phyloP scores from a whole-genome alignment of 441 rosid species.

The Eutrema salsugineum region DNA sequence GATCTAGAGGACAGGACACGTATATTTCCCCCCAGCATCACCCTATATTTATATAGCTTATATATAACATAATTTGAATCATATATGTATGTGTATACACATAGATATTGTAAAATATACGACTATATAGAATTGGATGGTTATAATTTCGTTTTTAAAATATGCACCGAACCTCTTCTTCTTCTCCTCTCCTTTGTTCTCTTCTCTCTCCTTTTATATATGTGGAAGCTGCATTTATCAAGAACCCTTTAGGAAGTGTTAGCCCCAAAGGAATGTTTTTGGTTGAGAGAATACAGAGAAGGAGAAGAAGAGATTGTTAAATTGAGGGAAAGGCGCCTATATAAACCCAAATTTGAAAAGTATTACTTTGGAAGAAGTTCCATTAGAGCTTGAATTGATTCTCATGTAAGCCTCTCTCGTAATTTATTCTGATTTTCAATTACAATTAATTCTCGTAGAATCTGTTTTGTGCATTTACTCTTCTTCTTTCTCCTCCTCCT shows the following conservation, averaged over 20 bases:
- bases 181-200: background rate
- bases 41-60: background rate
- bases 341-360: background rate
- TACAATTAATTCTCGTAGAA: constrained; percentile 15
- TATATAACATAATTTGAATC: no score
- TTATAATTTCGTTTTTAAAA: background rate
- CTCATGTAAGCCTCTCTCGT: constrained; percentile 45
- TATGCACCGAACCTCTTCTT: constrained; percentile 14
- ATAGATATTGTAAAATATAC: background rate
- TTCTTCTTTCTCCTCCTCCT: constrained; percentile 7
- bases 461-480: constrained; percentile 44
- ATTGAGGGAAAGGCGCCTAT: background rate
- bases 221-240: background rate
- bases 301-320: background rate
- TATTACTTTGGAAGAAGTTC: constrained; percentile 7
- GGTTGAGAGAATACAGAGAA: background rate
- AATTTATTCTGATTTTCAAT: background rate
- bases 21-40: background rate
- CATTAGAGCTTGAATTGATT: constrained; percentile 48
- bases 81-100: background rate
- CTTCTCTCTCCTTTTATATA: constrained; percentile 3
- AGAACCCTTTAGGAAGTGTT: constrained; percentile 3
- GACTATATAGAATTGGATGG: background rate
- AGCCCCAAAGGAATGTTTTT: constrained; percentile 24
- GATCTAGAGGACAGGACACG: background rate